These are phyloP conservation scores for Amanita rubescens DNA, from an alignment of 768 basidiomycete genomes.

Conservation along the genomic window DNA sequence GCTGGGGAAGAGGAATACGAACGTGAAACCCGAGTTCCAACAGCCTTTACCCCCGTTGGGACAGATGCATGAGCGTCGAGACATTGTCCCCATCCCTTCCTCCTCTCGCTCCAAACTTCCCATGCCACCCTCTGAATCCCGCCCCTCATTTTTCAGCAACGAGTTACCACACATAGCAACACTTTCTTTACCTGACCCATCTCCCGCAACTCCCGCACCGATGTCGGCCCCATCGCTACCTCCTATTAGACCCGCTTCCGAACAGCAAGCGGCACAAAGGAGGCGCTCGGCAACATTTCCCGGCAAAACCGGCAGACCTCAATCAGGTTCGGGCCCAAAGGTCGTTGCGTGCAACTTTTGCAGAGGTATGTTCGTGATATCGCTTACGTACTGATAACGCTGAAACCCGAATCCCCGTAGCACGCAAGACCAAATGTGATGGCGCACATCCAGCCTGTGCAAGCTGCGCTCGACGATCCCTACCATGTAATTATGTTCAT, in stretches of 20 bases:
- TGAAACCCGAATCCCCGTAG: slow-evolving; percentile 26
- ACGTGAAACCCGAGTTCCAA: slow-evolving; percentile 35
- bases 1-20: slow-evolving; percentile 42
- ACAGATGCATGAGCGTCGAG: slow-evolving; percentile 38
- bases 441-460: slow-evolving; percentile 81
- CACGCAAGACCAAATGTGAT: slow-evolving; percentile 86
- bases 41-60: slow-evolving; percentile 33
- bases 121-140: slow-evolving; percentile 23
- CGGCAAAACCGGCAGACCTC: slow-evolving; percentile 49
- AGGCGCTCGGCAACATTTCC: slow-evolving; percentile 65
- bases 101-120: slow-evolving; percentile 30
- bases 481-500: slow-evolving; percentile 78
- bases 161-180: slow-evolving; percentile 71
- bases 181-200: slow-evolving; percentile 50
- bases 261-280: slow-evolving; percentile 60
- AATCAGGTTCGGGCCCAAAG: slow-evolving; percentile 70
- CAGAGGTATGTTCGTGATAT: slow-evolving; percentile 48
- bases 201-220: slow-evolving; percentile 45
- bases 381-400: slow-evolving; percentile 1
- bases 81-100: slow-evolving; percentile 30
- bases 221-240: slow-evolving; percentile 62
- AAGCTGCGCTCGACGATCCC: slow-evolving; percentile 69
- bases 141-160: slow-evolving; percentile 47
- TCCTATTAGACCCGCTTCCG: slow-evolving; percentile 58
- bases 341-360: slow-evolving; percentile 88